phyloP scores from a whole-genome alignment of 1,139 yeast species.

The Saccharomyces pastorianus region DNA sequence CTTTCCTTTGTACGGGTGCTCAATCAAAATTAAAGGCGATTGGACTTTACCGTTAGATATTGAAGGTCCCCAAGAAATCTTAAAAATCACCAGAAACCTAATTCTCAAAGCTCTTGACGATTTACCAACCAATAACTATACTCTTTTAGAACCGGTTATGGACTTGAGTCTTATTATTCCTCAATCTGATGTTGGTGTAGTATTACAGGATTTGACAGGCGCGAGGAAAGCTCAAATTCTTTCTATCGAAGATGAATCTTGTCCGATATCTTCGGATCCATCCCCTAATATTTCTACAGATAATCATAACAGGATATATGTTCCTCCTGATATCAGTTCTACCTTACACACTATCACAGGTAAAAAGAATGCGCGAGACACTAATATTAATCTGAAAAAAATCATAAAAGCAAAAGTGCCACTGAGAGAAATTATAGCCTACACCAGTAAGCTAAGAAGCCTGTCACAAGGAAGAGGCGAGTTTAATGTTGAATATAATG shows the following conservation, averaged over 20 bases:
- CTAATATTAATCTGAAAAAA: conserved; percentile 35
- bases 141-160: conserved; percentile 84
- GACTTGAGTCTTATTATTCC: conserved; percentile 57
- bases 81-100: conserved; percentile 18
- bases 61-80: conserved; percentile 18
- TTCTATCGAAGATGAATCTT: conserved; percentile 50
- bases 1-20: conserved; percentile 28
- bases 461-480: conserved; percentile 86
- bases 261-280: conserved; percentile 1
- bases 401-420: conserved; percentile 73
- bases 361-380: conserved; percentile 6
- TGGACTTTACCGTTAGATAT: conserved; percentile 27
- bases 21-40: conserved; percentile 21
- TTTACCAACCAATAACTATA: conserved; percentile 30
- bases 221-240: conserved; percentile 62
- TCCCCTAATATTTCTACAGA: conserved; percentile 14
- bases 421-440: conserved; percentile 82
- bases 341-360: conserved; percentile 30
- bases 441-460: conserved; percentile 66
- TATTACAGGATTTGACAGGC: conserved; percentile 71
- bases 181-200: conserved; percentile 71
- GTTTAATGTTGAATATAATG: conserved; percentile 67
- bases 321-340: conserved; percentile 46
- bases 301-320: conserved; percentile 38
- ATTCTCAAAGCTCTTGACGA: conserved; percentile 11